Conservation (phyloP, 257 asterid genomes). For the Solanum virginianum region DNA sequence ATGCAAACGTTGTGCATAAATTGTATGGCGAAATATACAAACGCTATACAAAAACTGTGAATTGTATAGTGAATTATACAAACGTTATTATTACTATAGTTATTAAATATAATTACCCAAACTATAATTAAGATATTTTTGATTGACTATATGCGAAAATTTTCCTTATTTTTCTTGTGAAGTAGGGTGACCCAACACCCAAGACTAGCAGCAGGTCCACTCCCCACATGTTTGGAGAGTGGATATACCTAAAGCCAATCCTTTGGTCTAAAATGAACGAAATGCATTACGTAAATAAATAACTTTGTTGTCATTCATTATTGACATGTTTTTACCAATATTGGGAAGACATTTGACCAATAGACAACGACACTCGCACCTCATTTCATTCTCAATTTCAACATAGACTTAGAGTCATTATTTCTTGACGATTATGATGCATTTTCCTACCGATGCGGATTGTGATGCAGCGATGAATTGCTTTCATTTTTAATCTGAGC, state of each 20-base stretch:
- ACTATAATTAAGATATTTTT: too few species aligned
- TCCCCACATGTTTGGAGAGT: not conserved
- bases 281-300: not conserved
- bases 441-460: not conserved
- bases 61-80: too few species aligned
- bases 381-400: not conserved
- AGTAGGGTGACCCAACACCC: not conserved
- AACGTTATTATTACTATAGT: too few species aligned
- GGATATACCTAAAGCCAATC: not conserved
- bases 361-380: not conserved
- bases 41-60: too few species aligned
- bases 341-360: not conserved
- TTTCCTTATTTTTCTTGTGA: too few species aligned
- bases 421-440: not conserved
- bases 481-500: too few species aligned
- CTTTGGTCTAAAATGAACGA: not conserved
- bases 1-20: too few species aligned
- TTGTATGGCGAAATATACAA: too few species aligned
- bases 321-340: not conserved
- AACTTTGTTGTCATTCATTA: not conserved
- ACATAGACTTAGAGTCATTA: not conserved
- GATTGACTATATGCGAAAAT: too few species aligned
- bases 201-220: not conserved
- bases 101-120: too few species aligned
- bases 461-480: too few species aligned